Evolutionary conservation across 2,329 filamentous ascomycete species (phyloP).

Genomic region (Bertia moriformis): DNA sequence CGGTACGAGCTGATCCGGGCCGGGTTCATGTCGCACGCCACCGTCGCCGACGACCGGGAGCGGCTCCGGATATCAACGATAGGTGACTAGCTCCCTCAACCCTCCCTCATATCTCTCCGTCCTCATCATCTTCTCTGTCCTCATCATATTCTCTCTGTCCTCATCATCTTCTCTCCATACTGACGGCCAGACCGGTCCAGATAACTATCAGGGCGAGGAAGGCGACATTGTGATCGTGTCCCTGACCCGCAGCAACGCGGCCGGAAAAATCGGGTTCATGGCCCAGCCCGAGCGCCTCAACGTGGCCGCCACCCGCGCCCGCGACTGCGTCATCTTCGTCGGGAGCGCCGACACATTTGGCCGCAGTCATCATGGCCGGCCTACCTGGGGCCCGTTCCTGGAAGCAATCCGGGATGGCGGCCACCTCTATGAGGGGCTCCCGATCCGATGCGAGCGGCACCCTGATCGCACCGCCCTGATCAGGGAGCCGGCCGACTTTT

Average conservation of each 20-base stretch:
- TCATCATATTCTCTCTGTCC: too few relatives aligned
- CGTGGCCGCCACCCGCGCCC: slow-evolving; percentile 54
- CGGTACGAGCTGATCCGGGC: slow-evolving; percentile 45
- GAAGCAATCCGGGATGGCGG: slow-evolving; percentile 31
- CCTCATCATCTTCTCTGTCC: slow-evolving; percentile 1
- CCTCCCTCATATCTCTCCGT: not conserved
- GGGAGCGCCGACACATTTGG: slow-evolving; percentile 56
- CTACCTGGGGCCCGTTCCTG: slow-evolving; percentile 43
- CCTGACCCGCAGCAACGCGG: slow-evolving; percentile 49
- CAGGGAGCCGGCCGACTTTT: slow-evolving; percentile 38
- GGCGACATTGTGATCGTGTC: slow-evolving; percentile 58
- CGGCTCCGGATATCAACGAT: slow-evolving; percentile 53
- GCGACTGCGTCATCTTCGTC: slow-evolving; percentile 51
- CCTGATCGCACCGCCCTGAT: slow-evolving; percentile 32
- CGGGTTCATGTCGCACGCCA: slow-evolving; percentile 40
- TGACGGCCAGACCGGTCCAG: too few relatives aligned
- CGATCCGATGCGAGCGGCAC: slow-evolving; percentile 45
- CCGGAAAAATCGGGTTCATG: slow-evolving; percentile 59
- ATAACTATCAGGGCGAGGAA: slow-evolving; percentile 71
- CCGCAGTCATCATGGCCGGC: slow-evolving; percentile 36
- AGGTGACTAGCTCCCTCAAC: slow-evolving; percentile 40
- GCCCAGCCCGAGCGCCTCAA: slow-evolving; percentile 50
- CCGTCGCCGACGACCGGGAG: slow-evolving; percentile 32
- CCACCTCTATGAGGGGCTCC: slow-evolving; percentile 44
- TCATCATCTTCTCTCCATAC: too few relatives aligned